A percentile compares a stretch with the other conserved stretches of the same genome.
Evolutionary conservation across 148 eudicot species (phyloP).

Genomic region (Rhododendron vialii): DNA sequence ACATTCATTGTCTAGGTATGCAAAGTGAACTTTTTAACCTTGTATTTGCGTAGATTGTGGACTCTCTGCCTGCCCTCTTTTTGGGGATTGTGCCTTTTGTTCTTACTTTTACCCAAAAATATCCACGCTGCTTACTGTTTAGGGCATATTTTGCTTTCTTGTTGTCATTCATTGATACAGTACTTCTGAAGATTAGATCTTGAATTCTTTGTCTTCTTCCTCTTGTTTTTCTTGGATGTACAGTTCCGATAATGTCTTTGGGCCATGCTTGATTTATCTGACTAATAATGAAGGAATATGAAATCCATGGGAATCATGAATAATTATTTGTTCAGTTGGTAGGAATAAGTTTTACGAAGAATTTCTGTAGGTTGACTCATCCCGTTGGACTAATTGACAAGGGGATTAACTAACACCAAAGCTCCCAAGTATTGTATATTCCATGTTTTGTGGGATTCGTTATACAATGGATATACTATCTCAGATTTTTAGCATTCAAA

Average conservation of each 20-base stretch:
- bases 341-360: too few relatives aligned
- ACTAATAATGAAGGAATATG: neutral
- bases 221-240: neutral
- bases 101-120: slow-evolving; percentile 18
- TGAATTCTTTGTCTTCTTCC: neutral
- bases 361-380: neutral
- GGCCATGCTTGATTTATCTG: neutral
- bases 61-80: neutral
- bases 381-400: neutral
- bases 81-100: slow-evolving; percentile 39
- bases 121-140: neutral
- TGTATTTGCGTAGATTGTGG: slow-evolving; percentile 11
- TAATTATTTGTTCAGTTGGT: too few relatives aligned
- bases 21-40: slow-evolving; percentile 1
- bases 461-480: neutral
- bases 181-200: slow-evolving; percentile 2
- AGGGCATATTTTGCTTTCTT: neutral
- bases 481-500: neutral
- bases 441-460: neutral
- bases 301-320: neutral
- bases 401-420: neutral
- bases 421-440: neutral
- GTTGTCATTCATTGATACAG: slow-evolving; percentile 16
- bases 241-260: neutral
- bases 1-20: slow-evolving; percentile 19